phyloP scores from a whole-genome alignment of 2,329 filamentous ascomycete species.

The Corinectria fuckeliana region DNA sequence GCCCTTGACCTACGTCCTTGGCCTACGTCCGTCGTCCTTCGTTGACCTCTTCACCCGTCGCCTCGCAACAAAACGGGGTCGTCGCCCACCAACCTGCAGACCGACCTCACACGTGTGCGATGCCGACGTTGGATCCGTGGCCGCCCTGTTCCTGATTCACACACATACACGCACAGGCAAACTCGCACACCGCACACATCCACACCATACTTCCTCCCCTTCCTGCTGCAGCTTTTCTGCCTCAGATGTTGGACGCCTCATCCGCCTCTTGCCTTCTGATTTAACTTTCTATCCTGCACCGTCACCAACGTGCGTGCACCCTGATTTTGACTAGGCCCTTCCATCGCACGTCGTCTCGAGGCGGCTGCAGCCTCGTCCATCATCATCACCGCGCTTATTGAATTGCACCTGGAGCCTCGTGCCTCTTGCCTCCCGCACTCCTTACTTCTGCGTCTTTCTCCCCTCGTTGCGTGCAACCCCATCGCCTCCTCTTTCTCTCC shows the following conservation, averaged over 20 bases:
- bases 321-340: not conserved
- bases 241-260: constrained; percentile 6
- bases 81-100: constrained; percentile 26
- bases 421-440: constrained; percentile 24
- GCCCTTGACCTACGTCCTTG: constrained; percentile 11
- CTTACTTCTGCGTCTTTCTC: constrained; percentile 22
- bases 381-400: constrained; percentile 25
- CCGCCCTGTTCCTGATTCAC: constrained; percentile 33
- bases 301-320: constrained; percentile 3
- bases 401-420: constrained; percentile 23
- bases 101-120: constrained; percentile 23
- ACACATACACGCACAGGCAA: constrained; percentile 23
- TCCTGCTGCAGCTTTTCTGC: constrained; percentile 5
- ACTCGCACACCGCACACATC: constrained; percentile 19
- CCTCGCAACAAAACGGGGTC: constrained; percentile 16
- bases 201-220: constrained; percentile 8
- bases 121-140: constrained; percentile 24
- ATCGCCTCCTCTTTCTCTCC: constrained; percentile 19
- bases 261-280: constrained; percentile 3
- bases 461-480: constrained; percentile 27
- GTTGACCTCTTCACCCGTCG: constrained; percentile 11
- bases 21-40: not conserved
- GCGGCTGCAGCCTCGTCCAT: constrained; percentile 15
- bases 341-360: constrained; percentile 7
- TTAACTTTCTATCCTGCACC: constrained; percentile 7